A percentile compares a stretch with the other conserved stretches of the same genome.
Evolutionary conservation across 306 rosid species (phyloP).

Genomic region (Mimosa bimucronata): DNA sequence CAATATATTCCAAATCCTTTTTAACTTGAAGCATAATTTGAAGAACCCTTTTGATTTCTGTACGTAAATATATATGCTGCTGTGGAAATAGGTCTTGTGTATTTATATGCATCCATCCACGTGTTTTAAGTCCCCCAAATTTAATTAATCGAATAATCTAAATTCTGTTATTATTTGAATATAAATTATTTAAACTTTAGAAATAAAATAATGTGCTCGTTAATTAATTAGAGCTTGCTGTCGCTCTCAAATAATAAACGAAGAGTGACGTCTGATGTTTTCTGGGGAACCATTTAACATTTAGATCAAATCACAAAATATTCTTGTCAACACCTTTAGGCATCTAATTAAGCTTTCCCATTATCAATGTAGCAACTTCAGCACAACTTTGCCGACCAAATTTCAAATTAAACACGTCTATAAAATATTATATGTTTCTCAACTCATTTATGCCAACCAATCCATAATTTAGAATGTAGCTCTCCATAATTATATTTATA

Average conservation of each 20-base stretch:
- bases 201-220: background rate
- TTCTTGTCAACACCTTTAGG: background rate
- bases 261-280: background rate
- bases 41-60: no score
- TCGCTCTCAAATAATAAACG: background rate
- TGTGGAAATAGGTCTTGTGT: no score
- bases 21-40: no score
- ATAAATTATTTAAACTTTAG: background rate
- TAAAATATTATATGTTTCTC: background rate
- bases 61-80: no score
- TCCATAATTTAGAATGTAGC: background rate
- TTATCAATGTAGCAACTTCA: background rate
- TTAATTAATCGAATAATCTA: background rate
- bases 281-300: background rate
- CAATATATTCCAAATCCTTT: no score
- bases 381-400: conserved; percentile 8
- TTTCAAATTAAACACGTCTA: background rate
- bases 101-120: background rate
- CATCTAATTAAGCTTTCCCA: background rate
- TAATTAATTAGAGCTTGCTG: no score
- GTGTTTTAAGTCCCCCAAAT: background rate
- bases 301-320: background rate
- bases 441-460: background rate
- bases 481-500: background rate
- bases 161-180: no score